These are phyloP conservation scores for Verticillium albo-atrum DNA, from an alignment of 2,329 filamentous ascomycete species.

Conservation along the genomic window DNA sequence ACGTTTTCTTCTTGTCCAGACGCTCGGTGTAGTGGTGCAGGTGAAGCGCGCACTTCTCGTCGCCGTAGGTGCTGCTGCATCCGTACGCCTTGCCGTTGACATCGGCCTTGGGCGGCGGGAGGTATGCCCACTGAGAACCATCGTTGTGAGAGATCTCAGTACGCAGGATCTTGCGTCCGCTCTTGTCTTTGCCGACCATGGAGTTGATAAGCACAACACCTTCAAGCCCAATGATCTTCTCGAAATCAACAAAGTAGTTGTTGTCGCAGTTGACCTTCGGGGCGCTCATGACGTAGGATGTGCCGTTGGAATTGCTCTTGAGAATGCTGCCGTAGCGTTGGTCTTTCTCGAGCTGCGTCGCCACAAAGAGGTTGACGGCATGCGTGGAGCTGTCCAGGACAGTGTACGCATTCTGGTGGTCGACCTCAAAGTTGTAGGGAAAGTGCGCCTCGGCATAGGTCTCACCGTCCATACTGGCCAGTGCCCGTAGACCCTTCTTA, in stretches of 20 bases:
- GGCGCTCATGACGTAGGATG: constrained; percentile 84
- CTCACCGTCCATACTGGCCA: constrained; percentile 79
- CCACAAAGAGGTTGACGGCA: constrained; percentile 90
- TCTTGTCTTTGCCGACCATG: constrained; percentile 68
- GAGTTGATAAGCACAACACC: constrained; percentile 85
- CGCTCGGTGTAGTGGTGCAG: constrained; percentile 96
- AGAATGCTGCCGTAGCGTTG: constrained; percentile 80
- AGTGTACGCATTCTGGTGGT: constrained; percentile 79
- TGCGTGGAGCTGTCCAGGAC: constrained; percentile 93
- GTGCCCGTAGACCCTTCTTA: constrained; percentile 65
- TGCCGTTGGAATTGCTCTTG: constrained; percentile 98
- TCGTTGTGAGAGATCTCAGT: constrained; percentile 97
- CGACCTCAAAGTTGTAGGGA: constrained; percentile 76
- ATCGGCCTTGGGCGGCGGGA: constrained; percentile 69
- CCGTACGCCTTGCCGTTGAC: constrained; percentile 65
- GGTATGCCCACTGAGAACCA: constrained; percentile 77
- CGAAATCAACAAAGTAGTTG: constrained; percentile 83
- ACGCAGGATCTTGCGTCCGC: constrained; percentile 73
- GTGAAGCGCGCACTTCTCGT: constrained; percentile 75
- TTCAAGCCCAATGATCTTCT: constrained; percentile 90
- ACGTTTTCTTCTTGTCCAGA: constrained; percentile 74
- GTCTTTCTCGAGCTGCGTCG: constrained; percentile 61
- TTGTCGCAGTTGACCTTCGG: constrained; percentile 76
- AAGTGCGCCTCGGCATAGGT: constrained; percentile 81
- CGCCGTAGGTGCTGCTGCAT: constrained; percentile 58